Conservation (phyloP, 768 basidiomycete genomes). For the Kwoniella heveanensis region DNA sequence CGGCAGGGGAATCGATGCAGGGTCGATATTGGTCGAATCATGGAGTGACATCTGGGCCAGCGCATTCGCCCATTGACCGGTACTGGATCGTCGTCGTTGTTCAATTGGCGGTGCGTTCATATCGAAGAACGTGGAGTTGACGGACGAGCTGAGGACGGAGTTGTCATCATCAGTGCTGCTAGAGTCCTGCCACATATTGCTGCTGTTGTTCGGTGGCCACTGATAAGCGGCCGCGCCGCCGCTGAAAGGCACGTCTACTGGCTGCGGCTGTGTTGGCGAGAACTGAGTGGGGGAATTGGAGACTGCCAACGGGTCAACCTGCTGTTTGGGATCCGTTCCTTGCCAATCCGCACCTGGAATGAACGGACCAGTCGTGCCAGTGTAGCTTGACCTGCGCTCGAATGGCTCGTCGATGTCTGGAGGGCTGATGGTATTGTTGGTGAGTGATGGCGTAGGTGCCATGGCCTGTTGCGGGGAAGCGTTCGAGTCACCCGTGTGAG, state of each 20-base stretch:
- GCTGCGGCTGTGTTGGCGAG: slow-evolving; percentile 13
- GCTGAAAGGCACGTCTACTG: slow-evolving; percentile 1
- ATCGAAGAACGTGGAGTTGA: slow-evolving; percentile 23
- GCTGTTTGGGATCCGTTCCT: slow-evolving; percentile 2
- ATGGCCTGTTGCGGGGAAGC: slow-evolving; percentile 18
- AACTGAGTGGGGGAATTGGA: slow-evolving; percentile 1
- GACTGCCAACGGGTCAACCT: slow-evolving; percentile 9
- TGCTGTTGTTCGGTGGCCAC: slow-evolving; percentile 1
- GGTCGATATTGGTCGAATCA: slow-evolving; percentile 20
- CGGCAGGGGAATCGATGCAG: slow-evolving; percentile 11
- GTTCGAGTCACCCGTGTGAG: neutral
- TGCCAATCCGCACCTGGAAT: slow-evolving; percentile 12
- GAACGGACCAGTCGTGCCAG: slow-evolving; percentile 3
- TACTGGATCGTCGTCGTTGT: slow-evolving; percentile 31
- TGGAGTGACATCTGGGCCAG: slow-evolving; percentile 49
- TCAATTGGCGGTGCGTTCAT: slow-evolving; percentile 4
- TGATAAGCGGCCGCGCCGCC: neutral
- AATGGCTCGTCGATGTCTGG: slow-evolving; percentile 33
- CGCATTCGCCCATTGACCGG: slow-evolving; percentile 46
- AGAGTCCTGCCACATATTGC: slow-evolving; percentile 24
- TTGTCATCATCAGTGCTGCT: slow-evolving; percentile 16
- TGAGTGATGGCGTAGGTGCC: slow-evolving; percentile 41
- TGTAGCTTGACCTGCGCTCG: slow-evolving; percentile 25
- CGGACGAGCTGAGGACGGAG: slow-evolving; percentile 16
- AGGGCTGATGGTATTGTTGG: slow-evolving; percentile 42